A percentile compares a stretch with the other conserved stretches of the same genome.
Conservation (phyloP, 1,284 basidiomycete species). For the Sanghuangporus sanghuang region DNA sequence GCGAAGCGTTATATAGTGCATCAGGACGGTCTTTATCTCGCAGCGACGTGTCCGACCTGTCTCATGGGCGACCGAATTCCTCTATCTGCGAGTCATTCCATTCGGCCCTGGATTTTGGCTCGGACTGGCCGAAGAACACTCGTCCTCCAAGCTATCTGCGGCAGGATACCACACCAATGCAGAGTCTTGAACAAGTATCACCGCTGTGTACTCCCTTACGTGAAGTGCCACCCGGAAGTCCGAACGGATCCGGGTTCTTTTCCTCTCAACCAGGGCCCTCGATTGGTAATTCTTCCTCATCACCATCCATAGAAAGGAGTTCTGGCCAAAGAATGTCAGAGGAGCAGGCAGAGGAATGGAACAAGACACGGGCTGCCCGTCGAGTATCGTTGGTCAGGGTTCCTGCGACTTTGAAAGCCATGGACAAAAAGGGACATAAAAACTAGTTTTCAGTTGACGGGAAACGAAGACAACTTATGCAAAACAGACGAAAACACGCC, state of each 20-base stretch:
- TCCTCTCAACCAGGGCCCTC: not conserved
- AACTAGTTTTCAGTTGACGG: not conserved
- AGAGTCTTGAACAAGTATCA: constrained; percentile 2
- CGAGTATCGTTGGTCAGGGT: constrained; percentile 72
- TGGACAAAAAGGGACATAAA: not conserved
- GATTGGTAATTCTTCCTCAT: not conserved
- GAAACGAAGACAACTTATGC: not conserved
- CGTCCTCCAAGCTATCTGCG: constrained; percentile 26
- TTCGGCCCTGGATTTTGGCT: constrained; percentile 54
- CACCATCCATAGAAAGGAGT: not conserved
- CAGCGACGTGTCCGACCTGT: constrained; percentile 23
- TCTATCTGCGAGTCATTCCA: constrained; percentile 58
- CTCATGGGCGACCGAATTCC: constrained; percentile 36
- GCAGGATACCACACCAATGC: not conserved
- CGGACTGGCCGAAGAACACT: constrained; percentile 40
- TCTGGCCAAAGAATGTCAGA: constrained; percentile 24
- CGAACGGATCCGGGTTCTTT: not conserved
- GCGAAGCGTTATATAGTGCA: constrained; percentile 23
- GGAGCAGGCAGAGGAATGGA: constrained; percentile 79
- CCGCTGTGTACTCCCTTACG: not conserved
- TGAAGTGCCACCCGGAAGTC: not conserved
- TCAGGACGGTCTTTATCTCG: constrained; percentile 22
- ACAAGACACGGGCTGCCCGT: constrained; percentile 76
- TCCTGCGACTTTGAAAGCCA: constrained; percentile 16
- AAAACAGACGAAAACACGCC: not conserved